Base-by-base conservation (phyloP, 2,329 filamentous ascomycete genomes). In the Diaporthe citrichinensis region DNA sequence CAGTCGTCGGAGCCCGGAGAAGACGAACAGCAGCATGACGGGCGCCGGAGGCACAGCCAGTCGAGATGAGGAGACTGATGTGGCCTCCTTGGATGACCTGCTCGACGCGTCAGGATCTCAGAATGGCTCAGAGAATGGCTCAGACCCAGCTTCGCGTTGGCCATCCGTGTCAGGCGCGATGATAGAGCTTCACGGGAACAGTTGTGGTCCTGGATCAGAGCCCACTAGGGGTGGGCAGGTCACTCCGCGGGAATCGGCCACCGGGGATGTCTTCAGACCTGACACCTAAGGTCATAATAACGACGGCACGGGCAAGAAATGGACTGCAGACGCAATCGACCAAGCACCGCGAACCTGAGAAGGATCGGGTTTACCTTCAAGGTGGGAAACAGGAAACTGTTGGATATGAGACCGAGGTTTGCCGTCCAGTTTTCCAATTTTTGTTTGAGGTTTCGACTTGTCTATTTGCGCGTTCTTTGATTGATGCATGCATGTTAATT, bases 11-110 rank as follows among this genome's bases (percentile, higher is more conserved):
- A 51, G 17, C 28, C 61, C 10, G 17, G 44, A 67, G 1, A 49
- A 67, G 41, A 25, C 3, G 6, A 20, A 51, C 6, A 25, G 44
- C 41, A 49, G 7, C 61, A n/a, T 12, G 28, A 51, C 20, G 6
- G 28, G 28, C 20, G 23, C 17, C 9, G 28, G 3, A 9, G 44
- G n/a, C 12, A 12, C 61, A 34, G 17, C 7, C 28, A 15, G 39
- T 49, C 28, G 12, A 15, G 20, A 49, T 15, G 28, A 51, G 17
- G 61, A 34, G 44, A 6, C 61, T 8, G 41, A 67, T 49, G 61
- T 65, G 25, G 61, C 61, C 61, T 65, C 61, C 4, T 49, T 65
- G 28, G 62, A 68, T 25, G 62, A 51, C 31, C 44, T 68, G 44
- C 62, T 68, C 12, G 44, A 68, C 23, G 23, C 15, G 44, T 49